Evolutionary conservation across 2,329 filamentous ascomycete genomes (phyloP).

Genomic region (Phymatotrichopsis omnivora): DNA sequence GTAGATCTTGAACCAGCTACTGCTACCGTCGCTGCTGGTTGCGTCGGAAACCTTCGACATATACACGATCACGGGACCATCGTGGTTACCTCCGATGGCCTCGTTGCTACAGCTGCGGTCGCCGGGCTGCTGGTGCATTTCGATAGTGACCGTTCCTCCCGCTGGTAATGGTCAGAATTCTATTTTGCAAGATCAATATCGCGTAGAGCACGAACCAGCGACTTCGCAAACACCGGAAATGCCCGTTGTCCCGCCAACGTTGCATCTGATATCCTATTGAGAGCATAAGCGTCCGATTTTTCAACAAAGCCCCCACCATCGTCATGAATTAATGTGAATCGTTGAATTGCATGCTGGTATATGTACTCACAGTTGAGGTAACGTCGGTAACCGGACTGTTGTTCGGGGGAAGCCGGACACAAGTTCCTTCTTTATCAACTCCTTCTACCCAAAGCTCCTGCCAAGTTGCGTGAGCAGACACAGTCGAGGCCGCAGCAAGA

Average conservation of each 20-base stretch:
- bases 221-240: slow-evolving; percentile 41
- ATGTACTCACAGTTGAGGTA: slow-evolving; percentile 32
- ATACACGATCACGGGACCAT: slow-evolving; percentile 46
- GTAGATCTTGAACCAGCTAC: slow-evolving; percentile 47
- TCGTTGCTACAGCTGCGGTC: slow-evolving; percentile 41
- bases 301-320: too few relatives aligned
- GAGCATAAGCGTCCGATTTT: neutral
- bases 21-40: slow-evolving; percentile 38
- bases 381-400: slow-evolving; percentile 46
- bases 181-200: neutral
- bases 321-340: neutral
- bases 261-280: slow-evolving; percentile 41
- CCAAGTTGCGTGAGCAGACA: slow-evolving; percentile 43
- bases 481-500: slow-evolving; percentile 25
- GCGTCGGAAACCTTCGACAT: slow-evolving; percentile 44
- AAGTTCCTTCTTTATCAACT: slow-evolving; percentile 40
- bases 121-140: slow-evolving; percentile 47
- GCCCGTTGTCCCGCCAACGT: slow-evolving; percentile 36
- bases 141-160: slow-evolving; percentile 44
- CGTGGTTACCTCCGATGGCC: slow-evolving; percentile 47
- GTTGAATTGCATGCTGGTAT: neutral
- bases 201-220: slow-evolving; percentile 31
- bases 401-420: slow-evolving; percentile 41
- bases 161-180: slow-evolving; percentile 12
- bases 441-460: slow-evolving; percentile 44